phyloP scores from a whole-genome alignment of 768 basidiomycete genomes.

The Tylopilus vinaceipallidus region DNA sequence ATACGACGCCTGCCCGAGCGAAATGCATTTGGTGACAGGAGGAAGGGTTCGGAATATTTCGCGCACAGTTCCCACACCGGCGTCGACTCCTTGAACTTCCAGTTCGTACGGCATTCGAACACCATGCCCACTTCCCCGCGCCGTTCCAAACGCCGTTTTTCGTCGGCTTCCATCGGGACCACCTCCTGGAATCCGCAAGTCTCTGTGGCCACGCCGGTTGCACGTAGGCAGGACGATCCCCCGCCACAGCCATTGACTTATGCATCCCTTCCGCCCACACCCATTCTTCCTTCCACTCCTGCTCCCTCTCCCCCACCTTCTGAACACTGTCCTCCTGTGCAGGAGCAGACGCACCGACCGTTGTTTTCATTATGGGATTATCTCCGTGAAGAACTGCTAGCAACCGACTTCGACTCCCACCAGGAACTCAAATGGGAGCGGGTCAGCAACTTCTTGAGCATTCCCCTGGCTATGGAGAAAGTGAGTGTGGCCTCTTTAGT shows the following conservation, averaged over 20 bases:
- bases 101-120: background rate
- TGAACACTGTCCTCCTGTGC: conserved; percentile 13
- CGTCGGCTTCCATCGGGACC: conserved; percentile 26
- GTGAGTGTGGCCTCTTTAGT: too few relatives aligned
- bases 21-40: conserved; percentile 26
- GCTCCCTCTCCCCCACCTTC: conserved; percentile 25
- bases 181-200: conserved; percentile 22
- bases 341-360: conserved; percentile 27
- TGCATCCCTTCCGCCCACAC: conserved; percentile 73
- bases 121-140: conserved; percentile 34
- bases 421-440: conserved; percentile 95
- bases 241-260: conserved; percentile 49
- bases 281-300: conserved; percentile 51
- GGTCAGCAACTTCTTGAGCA: conserved; percentile 91
- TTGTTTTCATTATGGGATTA: conserved; percentile 93
- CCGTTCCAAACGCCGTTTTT: conserved; percentile 34
- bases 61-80: conserved; percentile 17
- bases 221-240: conserved; percentile 14
- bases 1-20: conserved; percentile 37
- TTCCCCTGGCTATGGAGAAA: conserved; percentile 93
- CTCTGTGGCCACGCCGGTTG: conserved; percentile 8
- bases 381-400: conserved; percentile 80
- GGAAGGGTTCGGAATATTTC: background rate
- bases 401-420: conserved; percentile 92
- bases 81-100: background rate